Evolutionary conservation across 768 basidiomycete species (phyloP).

Genomic region (Amanita pseudoporphyria): DNA sequence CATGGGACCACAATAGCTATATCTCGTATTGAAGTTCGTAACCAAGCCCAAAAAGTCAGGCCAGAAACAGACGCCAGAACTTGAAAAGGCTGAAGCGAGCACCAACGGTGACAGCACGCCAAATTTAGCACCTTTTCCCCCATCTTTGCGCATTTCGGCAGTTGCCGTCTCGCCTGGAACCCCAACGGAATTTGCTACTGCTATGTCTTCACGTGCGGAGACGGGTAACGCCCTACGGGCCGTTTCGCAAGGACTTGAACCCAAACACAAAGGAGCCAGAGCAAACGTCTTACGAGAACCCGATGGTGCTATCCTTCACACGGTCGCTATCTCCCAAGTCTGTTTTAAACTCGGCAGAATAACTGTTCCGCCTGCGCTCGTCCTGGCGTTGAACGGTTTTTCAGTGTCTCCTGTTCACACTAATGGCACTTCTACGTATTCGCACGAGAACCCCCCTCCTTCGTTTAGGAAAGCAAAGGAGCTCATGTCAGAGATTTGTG

Average conservation of each 20-base stretch:
- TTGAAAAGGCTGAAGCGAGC: slow-evolving; percentile 6
- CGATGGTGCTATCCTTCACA: slow-evolving; percentile 53
- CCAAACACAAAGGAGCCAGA: background rate
- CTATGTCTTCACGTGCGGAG: slow-evolving; percentile 9
- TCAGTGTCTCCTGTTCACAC: slow-evolving; percentile 19
- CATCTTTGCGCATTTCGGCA: slow-evolving; percentile 27
- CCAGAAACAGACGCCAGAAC: slow-evolving; percentile 8
- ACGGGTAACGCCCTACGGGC: slow-evolving; percentile 22
- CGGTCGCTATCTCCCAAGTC: slow-evolving; percentile 49
- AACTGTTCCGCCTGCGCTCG: slow-evolving; percentile 60
- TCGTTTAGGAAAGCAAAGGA: slow-evolving; percentile 35
- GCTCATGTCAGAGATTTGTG: slow-evolving; percentile 21
- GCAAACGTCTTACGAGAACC: slow-evolving; percentile 19
- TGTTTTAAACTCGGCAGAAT: slow-evolving; percentile 68
- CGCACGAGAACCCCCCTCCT: slow-evolving; percentile 34
- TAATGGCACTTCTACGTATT: slow-evolving; percentile 19
- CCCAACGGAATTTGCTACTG: background rate
- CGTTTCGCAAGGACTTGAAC: slow-evolving; percentile 9
- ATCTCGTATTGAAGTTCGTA: slow-evolving; percentile 54
- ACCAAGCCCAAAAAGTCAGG: slow-evolving; percentile 33
- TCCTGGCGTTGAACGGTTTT: slow-evolving; percentile 53
- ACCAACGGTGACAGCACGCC: background rate
- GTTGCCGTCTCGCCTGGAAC: slow-evolving; percentile 15
- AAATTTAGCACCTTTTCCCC: slow-evolving; percentile 10
- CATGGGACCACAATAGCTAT: slow-evolving; percentile 34